Evolutionary conservation across 768 basidiomycete genomes (phyloP), one percentile per base, ranked within the genome.

Genomic region (Clitopilus hobsonii): DNA sequence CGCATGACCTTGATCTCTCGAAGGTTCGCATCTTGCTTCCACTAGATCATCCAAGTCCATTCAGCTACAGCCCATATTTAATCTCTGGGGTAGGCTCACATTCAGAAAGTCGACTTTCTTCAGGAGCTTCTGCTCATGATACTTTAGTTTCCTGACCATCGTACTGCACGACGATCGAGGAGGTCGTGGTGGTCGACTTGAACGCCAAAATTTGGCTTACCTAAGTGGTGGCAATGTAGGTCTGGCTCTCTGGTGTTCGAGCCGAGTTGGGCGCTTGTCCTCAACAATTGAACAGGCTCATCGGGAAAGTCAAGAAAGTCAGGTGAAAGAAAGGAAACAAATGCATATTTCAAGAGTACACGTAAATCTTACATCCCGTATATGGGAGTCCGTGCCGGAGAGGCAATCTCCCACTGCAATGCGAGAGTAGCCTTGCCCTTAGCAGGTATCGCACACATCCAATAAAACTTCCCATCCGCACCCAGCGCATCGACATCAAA

Each of bases 101-200:
- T 89, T 91, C 57, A 98, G 80, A 70, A 99, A 97, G 72, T 98
- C 97, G 63, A 98, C 95, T 74, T 97, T 94, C 69, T 91, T 94
- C 69, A 95, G 82, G 28, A 97, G 81, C 65, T 89, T 95, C 69
- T 94, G 87, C 71, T 99, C 96, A 73, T 99, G 97, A 68, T 91
- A 83, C 76, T 96, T 98, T 70, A 98, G 82, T 73, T 96, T 88
- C 60, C 95, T 81, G 77, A 97, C 94, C 88, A 90, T 89, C 45
- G 60, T 55, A 11, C 32, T n/a, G 32, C 32, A 36, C 32, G 32
- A 36, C 41, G 41, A 45, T 45, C 41, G 22, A 45, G 22, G 41
- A n/a, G n/a, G n/a, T n/a, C n/a, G n/a, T 45, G 11, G n/a, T 45
- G 41, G 41, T 45, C 41, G 10, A 20, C 10, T 10, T 10, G 18